Conservation (phyloP, 1,139 yeast genomes). For the Zygosaccharomyces pseudobailii region DNA sequence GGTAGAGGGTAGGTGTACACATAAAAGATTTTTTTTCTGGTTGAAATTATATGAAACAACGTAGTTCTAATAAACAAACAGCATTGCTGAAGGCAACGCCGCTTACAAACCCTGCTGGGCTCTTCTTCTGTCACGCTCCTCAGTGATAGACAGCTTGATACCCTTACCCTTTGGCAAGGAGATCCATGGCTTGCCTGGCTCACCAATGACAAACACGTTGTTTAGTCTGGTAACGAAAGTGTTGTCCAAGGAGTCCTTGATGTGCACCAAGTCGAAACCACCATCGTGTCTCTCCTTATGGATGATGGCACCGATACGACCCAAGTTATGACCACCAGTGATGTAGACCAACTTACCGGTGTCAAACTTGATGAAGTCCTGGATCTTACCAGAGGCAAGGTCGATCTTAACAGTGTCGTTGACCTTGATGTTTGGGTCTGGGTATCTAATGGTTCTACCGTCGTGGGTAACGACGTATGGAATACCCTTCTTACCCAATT, state of each 20-base stretch:
- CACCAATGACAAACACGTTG: slow-evolving; percentile 97
- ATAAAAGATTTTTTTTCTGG: slow-evolving; percentile 11
- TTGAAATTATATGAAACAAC: slow-evolving; percentile 15
- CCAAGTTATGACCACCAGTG: slow-evolving; percentile 99
- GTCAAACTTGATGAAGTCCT: slow-evolving; percentile 89
- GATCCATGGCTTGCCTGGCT: slow-evolving; percentile 94
- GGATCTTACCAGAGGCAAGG: slow-evolving; percentile 90
- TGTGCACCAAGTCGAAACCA: slow-evolving; percentile 98
- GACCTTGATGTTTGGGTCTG: slow-evolving; percentile 93
- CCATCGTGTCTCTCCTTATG: slow-evolving; percentile 99
- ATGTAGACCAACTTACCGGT: slow-evolving; percentile 95
- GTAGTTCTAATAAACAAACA: slow-evolving; percentile 9
- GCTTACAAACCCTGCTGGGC: slow-evolving; percentile 49
- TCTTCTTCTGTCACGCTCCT: slow-evolving; percentile 99
- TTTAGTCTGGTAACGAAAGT: slow-evolving; percentile 96
- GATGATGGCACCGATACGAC: slow-evolving; percentile 96
- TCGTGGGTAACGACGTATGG: slow-evolving; percentile 99
- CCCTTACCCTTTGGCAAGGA: slow-evolving; percentile 99
- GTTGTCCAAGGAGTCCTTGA: slow-evolving; percentile 96
- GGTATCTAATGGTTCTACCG: slow-evolving; percentile 99
- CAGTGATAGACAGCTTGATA: slow-evolving; percentile 95
- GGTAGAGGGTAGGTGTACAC: not conserved
- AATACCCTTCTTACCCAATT: slow-evolving; percentile 96
- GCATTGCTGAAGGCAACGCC: slow-evolving; percentile 6
- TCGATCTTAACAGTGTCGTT: slow-evolving; percentile 97